Percentiles rank a stretch among this genome's conserved stretches.
Conservation (phyloP, 1,284 basidiomycete genomes). For the Ceratobasidium sp. region DNA sequence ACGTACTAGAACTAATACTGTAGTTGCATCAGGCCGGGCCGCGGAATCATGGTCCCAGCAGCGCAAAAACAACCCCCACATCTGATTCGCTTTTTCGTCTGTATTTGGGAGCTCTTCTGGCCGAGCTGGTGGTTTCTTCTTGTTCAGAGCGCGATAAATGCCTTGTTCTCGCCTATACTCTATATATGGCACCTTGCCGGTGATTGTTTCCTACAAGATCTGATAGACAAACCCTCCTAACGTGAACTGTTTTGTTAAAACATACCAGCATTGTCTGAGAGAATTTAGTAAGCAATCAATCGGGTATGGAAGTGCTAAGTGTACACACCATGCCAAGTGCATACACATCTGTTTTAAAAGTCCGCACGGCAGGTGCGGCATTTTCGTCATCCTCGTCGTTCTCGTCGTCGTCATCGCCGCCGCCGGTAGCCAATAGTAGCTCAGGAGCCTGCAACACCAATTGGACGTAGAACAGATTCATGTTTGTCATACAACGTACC, state of each 20-base stretch:
- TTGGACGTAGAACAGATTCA: background rate
- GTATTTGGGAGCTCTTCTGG: slow-evolving; percentile 2
- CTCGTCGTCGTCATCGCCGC: slow-evolving; percentile 9
- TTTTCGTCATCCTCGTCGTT: slow-evolving; percentile 9
- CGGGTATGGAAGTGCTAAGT: background rate
- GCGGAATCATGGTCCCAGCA: slow-evolving; percentile 27
- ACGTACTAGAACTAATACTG: too few species aligned
- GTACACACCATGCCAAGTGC: slow-evolving; percentile 32
- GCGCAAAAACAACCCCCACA: slow-evolving; percentile 4
- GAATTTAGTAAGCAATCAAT: background rate
- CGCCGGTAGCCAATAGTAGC: slow-evolving; percentile 5
- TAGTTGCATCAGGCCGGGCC: slow-evolving; percentile 1
- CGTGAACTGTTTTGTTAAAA: background rate
- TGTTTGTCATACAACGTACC: background rate
- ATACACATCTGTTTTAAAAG: slow-evolving; percentile 21
- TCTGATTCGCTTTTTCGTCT: background rate
- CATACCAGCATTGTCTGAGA: slow-evolving; percentile 23
- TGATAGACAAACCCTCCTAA: background rate
- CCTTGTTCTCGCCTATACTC: slow-evolving; percentile 19
- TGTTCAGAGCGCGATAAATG: slow-evolving; percentile 3
- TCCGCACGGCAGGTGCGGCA: background rate
- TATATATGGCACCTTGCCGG: slow-evolving; percentile 11
- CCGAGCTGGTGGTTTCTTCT: background rate
- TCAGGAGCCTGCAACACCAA: slow-evolving; percentile 6
- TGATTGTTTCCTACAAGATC: slow-evolving; percentile 19